phyloP scores from a whole-genome alignment of 1,139 yeast genomes.

The Yamadazyma mexicana region DNA sequence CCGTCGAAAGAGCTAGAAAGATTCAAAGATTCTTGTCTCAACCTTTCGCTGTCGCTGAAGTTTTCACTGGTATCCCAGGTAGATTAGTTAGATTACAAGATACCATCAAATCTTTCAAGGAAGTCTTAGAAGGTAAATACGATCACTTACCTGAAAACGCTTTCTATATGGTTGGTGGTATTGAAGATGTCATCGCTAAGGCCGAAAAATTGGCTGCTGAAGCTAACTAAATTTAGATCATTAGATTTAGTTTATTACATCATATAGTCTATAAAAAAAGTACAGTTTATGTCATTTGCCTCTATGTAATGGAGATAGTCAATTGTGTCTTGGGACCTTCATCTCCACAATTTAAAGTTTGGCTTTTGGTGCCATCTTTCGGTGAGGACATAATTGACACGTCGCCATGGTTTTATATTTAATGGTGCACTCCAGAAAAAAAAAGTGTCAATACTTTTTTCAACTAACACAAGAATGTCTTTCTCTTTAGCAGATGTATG shows the following conservation, averaged over 20 bases:
- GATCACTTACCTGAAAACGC: constrained; percentile 99
- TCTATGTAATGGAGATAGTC: too few relatives aligned
- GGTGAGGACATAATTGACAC: neutral
- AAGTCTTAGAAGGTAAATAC: constrained; percentile 96
- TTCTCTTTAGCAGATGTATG: constrained; percentile 17
- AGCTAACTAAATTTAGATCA: constrained; percentile 43
- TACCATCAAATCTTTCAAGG: constrained; percentile 92
- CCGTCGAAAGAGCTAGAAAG: constrained; percentile 99
- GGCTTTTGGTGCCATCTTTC: too few relatives aligned
- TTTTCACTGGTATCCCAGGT: constrained; percentile 99
- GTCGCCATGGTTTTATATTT: too few relatives aligned
- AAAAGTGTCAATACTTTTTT: neutral
- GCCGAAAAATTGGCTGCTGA: constrained; percentile 98
- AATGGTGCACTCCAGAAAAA: too few relatives aligned
- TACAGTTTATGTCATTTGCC: constrained; percentile 10
- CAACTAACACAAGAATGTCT: constrained; percentile 7
- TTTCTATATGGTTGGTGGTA: constrained; percentile 99
- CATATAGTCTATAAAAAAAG: constrained; percentile 15
- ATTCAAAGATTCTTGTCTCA: constrained; percentile 99
- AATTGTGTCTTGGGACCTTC: too few relatives aligned
- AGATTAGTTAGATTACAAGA: constrained; percentile 95
- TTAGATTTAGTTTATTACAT: constrained; percentile 8
- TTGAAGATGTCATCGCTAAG: constrained; percentile 96
- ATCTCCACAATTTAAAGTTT: too few relatives aligned
- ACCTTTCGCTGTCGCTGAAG: constrained; percentile 99